Base-by-base conservation (phyloP, 305 asterid genomes). In the Rubia tinctorum region DNA sequence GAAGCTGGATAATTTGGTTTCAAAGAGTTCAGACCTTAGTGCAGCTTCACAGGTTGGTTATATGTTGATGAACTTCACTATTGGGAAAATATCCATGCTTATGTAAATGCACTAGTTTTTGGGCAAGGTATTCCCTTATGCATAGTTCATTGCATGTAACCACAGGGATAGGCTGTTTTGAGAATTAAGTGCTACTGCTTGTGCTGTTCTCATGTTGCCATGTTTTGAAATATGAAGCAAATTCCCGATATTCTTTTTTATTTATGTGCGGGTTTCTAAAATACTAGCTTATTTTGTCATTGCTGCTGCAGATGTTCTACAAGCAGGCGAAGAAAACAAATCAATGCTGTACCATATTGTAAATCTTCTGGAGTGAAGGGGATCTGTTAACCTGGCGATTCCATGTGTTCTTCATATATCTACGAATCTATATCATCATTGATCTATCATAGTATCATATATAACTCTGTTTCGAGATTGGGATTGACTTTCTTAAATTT, bases 241-340 rank as follows among this genome's bases (percentile, higher is more conserved):
- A 59, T 5, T 42, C 14, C 23, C 4, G 13, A 6, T 23, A 25
- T 49, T 15, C 14, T 11, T 9, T 37, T 64, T 18, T 53, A 12
- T 37, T 34, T 56, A 8, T 40, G 14, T 4, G 2, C 40, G 10
- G 27, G n/a, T 7, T 39, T 2, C 60, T 72, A 42, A 56, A 70
- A 74, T 39, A 15, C n/a, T 53, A 64, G 39, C 65, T 73, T 37
- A 39, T 80, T 37, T 43, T 72, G 43, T 45, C 62, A 59, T 71
- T 23, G 71, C 77, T 80, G 25, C 37, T 77, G 82, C 98, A 94
- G 99, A 90, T 90, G 98, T 94, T 94, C 66, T 94, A 94, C 95
- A 94, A 94, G 88, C 97, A 90, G 82, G 99, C 98, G 25, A 94
- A 94, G 95, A 94, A 89, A 82, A 88, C 98, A 72, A 94, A 94